Percentiles rank a stretch among this genome's conserved stretches.
phyloP scores from a whole-genome alignment of 202 grass and related monocot genomes.

The Digitaria exilis region DNA sequence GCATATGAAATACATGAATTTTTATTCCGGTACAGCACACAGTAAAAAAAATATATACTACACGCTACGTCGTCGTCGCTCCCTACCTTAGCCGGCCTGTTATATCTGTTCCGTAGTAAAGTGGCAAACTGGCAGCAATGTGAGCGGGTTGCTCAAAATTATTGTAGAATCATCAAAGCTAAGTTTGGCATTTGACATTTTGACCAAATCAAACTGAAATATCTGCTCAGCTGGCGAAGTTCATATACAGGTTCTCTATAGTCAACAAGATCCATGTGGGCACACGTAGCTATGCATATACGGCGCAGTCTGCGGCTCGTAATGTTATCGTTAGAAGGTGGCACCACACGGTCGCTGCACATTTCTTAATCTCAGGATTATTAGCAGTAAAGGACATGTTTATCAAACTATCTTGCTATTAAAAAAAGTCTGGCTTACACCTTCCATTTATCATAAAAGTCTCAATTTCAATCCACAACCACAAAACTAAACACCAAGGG shows the following conservation, averaged over 20 bases:
- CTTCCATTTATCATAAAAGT: too few relatives aligned
- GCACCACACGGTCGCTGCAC: neutral
- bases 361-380: neutral
- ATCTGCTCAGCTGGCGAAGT: neutral
- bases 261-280: neutral
- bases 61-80: too few relatives aligned
- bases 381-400: neutral
- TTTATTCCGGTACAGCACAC: too few relatives aligned
- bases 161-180: neutral
- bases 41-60: too few relatives aligned
- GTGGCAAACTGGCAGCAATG: neutral
- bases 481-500: too few relatives aligned
- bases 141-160: neutral
- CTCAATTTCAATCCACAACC: too few relatives aligned
- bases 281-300: neutral
- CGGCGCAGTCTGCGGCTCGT: neutral
- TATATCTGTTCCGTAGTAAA: too few relatives aligned
- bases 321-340: neutral
- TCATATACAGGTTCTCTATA: neutral
- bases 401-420: neutral
- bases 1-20: too few relatives aligned
- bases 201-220: neutral
- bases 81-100: too few relatives aligned
- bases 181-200: neutral
- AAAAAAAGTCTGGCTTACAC: too few relatives aligned